These are phyloP conservation scores for Tuber brumale DNA, from an alignment of 495 filamentous ascomycete genomes.

Conservation along the genomic window DNA sequence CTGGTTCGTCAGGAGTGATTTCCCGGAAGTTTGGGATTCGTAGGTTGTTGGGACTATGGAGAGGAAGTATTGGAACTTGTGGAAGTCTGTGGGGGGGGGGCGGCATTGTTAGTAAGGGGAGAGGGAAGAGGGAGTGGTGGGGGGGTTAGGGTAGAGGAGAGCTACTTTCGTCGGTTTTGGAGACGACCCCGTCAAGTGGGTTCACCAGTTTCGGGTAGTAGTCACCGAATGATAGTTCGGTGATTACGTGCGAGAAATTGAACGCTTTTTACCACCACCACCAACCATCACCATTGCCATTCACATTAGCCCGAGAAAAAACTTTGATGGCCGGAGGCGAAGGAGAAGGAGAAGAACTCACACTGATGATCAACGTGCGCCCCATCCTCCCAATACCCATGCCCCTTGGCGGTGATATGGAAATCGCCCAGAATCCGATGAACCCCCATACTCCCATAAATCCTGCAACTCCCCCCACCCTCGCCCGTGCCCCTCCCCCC, in stretches of 20 bases:
- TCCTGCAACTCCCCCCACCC: constrained; percentile 62
- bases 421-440: constrained; percentile 99
- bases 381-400: constrained; percentile 77
- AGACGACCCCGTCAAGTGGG: constrained; percentile 85
- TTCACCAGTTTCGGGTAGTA: constrained; percentile 90
- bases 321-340: not conserved
- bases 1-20: constrained; percentile 85
- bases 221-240: constrained; percentile 91
- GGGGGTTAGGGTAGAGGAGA: not conserved
- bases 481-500: constrained; percentile 42
- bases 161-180: constrained; percentile 50
- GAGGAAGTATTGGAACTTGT: constrained; percentile 97
- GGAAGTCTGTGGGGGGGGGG: constrained; percentile 58
- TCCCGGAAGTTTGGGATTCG: constrained; percentile 51
- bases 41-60: constrained; percentile 96
- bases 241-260: constrained; percentile 98
- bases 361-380: constrained; percentile 77
- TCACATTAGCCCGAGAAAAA: not conserved
- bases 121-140: not conserved
- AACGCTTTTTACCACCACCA: constrained; percentile 49
- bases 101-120: not conserved
- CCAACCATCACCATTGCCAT: not conserved
- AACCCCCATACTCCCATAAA: constrained; percentile 81
- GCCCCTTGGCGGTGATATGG: constrained; percentile 90
- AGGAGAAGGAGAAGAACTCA: constrained; percentile 46